Base-by-base conservation (phyloP, 768 basidiomycete genomes). In the Harrya chromipes region DNA sequence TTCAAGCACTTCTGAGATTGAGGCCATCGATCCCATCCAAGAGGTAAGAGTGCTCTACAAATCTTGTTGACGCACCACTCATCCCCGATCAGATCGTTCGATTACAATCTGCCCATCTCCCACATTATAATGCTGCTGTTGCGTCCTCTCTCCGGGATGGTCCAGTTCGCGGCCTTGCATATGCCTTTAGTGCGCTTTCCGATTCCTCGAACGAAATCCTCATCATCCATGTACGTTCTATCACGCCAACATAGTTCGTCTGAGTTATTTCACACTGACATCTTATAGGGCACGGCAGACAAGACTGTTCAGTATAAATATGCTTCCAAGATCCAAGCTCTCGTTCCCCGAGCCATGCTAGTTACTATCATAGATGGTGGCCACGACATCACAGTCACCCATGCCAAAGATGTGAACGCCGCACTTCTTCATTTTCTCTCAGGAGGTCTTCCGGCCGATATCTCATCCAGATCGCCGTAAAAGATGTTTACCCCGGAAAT, bases 81-180 rank as follows among this genome's bases (percentile, higher is more conserved):
- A 55, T 0, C 31, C 20, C 16, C 21, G 5, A 6, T 16, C 26
- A 86, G 81, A 83, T 90, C 47, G 82, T 89, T 1, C 78, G 86
- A n/a, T 70, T 87, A 12, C 87, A 90, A 67, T 85, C 85, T 0
- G 87, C 87, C 1, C 83, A 87, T 60, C 74, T 90, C 6, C 79
- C 83, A 1, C 80, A 87, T 4, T 90, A 81, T 63, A 87, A 90
- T 55, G 76, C 80, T 19, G 87, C 87, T 0, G 69, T 90, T n/a
- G 87, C 87, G 0, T 88, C 86, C 5, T 86, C 82, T 4, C 70
- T 90, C 21, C 78, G 87, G 29, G 79, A 85, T 34, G 87, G 87
- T 1, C 87, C 87, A 13, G 71, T 89, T 24, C 80, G 86, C 34
- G 84, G 85, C 5, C 78, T 83, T 47, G 67, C 65, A 1, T 63